Conservation (phyloP, 2,329 filamentous ascomycete genomes). For the Didymosphaeria variabile region DNA sequence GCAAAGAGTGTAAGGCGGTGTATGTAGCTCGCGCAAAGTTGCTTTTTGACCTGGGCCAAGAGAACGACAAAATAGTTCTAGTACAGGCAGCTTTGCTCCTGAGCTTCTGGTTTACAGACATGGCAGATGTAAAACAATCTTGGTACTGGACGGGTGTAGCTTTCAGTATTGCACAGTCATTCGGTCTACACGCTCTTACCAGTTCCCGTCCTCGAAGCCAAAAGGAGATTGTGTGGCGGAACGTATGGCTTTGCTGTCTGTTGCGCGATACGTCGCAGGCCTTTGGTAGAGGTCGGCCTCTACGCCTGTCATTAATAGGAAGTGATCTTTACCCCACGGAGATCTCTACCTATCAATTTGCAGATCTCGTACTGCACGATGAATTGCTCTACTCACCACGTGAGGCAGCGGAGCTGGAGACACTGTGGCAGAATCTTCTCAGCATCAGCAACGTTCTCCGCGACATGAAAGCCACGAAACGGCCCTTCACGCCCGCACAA, state of each 20-base stretch:
- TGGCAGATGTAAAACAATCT: constrained; percentile 53
- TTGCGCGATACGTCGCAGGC: constrained; percentile 54
- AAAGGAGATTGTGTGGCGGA: constrained; percentile 46
- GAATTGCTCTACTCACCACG: constrained; percentile 6
- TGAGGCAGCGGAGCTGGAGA: constrained; percentile 14
- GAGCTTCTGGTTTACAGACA: constrained; percentile 54
- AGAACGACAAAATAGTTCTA: constrained; percentile 52
- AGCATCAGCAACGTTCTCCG: constrained; percentile 16
- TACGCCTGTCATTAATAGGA: constrained; percentile 50
- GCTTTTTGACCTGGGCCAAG: constrained; percentile 46
- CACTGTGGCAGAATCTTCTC: constrained; percentile 17
- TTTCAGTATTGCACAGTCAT: constrained; percentile 54
- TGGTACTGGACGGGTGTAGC: constrained; percentile 60
- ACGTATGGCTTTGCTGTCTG: constrained; percentile 55
- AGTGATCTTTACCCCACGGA: constrained; percentile 35
- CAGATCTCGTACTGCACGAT: constrained; percentile 13
- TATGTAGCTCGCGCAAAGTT: constrained; percentile 53
- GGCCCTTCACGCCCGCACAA: constrained; percentile 8
- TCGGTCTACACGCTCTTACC: constrained; percentile 52
- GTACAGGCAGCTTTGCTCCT: constrained; percentile 56
- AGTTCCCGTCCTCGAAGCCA: constrained; percentile 28
- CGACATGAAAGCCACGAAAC: constrained; percentile 15
- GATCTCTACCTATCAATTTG: constrained; percentile 1
- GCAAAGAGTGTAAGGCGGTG: constrained; percentile 48
- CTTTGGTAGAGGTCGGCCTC: constrained; percentile 51